Conservation (phyloP, 345 rosid species). For the Bruguiera parviflora region DNA sequence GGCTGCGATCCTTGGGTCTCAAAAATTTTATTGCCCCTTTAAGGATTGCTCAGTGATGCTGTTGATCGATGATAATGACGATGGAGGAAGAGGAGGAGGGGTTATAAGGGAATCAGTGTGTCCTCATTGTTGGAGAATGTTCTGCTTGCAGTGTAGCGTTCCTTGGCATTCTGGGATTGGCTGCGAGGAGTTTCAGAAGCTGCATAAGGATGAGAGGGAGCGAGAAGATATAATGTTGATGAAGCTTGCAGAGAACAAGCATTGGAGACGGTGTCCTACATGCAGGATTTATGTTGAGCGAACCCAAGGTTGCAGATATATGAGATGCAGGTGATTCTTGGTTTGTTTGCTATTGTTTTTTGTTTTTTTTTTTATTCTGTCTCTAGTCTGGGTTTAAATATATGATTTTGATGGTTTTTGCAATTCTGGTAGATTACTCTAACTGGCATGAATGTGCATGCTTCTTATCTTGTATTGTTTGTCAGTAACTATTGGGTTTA, state of each 20-base stretch:
- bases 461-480: not conserved
- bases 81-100: slow-evolving; percentile 5
- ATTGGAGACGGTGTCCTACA: slow-evolving; percentile 45
- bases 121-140: slow-evolving; percentile 37
- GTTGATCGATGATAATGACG: slow-evolving; percentile 32
- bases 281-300: slow-evolving; percentile 48
- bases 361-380: too few relatives aligned
- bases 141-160: slow-evolving; percentile 46
- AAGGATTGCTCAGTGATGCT: slow-evolving; percentile 43
- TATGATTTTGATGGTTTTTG: not conserved
- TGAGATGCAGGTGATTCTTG: slow-evolving; percentile 38
- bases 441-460: not conserved
- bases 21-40: slow-evolving; percentile 52
- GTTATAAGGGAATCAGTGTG: slow-evolving; percentile 29
- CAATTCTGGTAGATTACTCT: too few relatives aligned
- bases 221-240: slow-evolving; percentile 40
- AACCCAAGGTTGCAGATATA: slow-evolving; percentile 34
- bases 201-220: slow-evolving; percentile 41
- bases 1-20: slow-evolving; percentile 28
- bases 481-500: not conserved
- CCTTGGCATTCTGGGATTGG: slow-evolving; percentile 46
- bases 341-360: not conserved
- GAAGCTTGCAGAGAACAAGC: slow-evolving; percentile 40
- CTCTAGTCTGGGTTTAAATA: too few relatives aligned
- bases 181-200: slow-evolving; percentile 36